phyloP scores from a whole-genome alignment of 306 rosid genomes.

The Ormosia emarginata region DNA sequence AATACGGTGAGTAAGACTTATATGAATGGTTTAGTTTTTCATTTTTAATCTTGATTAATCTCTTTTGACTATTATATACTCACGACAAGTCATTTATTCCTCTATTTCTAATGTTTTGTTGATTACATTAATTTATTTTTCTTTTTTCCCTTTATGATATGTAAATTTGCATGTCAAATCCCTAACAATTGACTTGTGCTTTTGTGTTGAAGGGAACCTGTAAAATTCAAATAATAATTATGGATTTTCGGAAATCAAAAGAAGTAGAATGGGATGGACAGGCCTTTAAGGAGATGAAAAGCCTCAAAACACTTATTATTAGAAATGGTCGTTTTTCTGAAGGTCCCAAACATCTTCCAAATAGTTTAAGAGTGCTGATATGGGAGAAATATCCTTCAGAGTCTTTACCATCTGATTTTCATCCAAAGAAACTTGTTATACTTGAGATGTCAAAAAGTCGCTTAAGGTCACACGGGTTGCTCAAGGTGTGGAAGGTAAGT shows the following conservation, averaged over 20 bases:
- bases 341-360: slow-evolving; percentile 10
- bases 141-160: not conserved
- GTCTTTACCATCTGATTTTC: not conserved
- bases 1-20: not conserved
- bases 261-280: slow-evolving; percentile 4
- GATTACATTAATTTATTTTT: no score
- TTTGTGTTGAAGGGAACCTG: not conserved
- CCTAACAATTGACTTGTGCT: not conserved
- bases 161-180: not conserved
- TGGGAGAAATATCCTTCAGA: not conserved
- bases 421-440: not conserved
- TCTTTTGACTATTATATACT: not conserved
- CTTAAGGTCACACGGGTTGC: not conserved
- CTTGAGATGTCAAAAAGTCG: not conserved
- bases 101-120: no score
- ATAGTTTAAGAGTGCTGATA: slow-evolving; percentile 2
- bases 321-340: not conserved
- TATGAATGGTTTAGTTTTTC: not conserved
- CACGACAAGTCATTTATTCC: not conserved
- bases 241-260: not conserved
- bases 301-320: slow-evolving; percentile 14
- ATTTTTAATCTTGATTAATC: not conserved
- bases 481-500: not conserved
- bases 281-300: slow-evolving; percentile 11
- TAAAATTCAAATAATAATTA: not conserved